phyloP scores from a whole-genome alignment of 192 early-diverging fungal genomes.

The Backusella sp. region DNA sequence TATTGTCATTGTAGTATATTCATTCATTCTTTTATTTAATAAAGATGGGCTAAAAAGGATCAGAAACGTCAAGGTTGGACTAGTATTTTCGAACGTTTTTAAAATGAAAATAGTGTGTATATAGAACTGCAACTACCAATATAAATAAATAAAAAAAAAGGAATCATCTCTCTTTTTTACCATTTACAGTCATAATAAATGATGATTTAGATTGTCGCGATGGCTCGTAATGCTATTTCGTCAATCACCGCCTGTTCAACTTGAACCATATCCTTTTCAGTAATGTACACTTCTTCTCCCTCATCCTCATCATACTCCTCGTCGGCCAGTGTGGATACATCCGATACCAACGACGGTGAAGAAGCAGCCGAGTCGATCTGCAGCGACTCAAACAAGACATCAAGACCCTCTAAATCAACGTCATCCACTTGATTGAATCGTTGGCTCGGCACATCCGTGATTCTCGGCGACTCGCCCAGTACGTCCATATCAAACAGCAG shows the following conservation, averaged over 20 bases:
- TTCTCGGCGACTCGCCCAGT: neutral
- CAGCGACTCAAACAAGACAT: neutral
- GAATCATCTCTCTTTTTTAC: neutral
- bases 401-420: neutral
- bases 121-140: neutral
- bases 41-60: slow-evolving; percentile 39
- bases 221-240: neutral
- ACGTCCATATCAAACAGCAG: neutral
- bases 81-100: neutral
- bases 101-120: neutral
- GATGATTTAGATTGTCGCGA: no score
- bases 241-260: neutral
- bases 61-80: slow-evolving; percentile 42
- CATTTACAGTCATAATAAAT: no score
- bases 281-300: neutral
- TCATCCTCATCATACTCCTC: neutral
- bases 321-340: neutral
- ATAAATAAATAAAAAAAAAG: neutral
- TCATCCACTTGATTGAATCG: neutral
- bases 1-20: neutral
- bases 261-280: neutral
- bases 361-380: neutral
- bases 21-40: neutral
- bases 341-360: neutral
- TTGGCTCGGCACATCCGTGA: neutral